These are phyloP conservation scores for Massarina eburnea DNA, from an alignment of 2,329 filamentous ascomycete species.

Conservation along the genomic window DNA sequence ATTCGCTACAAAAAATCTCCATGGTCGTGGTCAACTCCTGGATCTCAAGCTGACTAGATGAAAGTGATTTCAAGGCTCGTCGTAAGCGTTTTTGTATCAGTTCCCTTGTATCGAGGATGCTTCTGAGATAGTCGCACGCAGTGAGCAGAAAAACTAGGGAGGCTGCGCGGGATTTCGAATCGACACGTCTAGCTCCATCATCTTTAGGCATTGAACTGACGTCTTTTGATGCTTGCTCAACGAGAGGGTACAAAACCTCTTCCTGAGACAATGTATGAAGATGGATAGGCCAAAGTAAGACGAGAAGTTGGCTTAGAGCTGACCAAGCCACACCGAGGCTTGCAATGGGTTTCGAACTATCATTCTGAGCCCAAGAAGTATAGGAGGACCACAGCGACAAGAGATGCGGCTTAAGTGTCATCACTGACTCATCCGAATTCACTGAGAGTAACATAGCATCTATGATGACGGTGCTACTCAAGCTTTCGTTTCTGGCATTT, in stretches of 20 bases:
- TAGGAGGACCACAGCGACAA: slow-evolving; percentile 24
- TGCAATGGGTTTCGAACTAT: slow-evolving; percentile 17
- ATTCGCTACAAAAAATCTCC: slow-evolving; percentile 31
- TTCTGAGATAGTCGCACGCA: slow-evolving; percentile 25
- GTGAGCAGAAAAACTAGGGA: slow-evolving; percentile 32
- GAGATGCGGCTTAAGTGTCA: slow-evolving; percentile 22
- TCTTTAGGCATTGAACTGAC: slow-evolving; percentile 14
- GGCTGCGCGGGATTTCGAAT: slow-evolving; percentile 21
- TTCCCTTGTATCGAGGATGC: slow-evolving; percentile 22
- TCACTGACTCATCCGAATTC: slow-evolving; percentile 25
- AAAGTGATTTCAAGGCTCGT: slow-evolving; percentile 26
- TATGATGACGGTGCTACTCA: slow-evolving; percentile 32
- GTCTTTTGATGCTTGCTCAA: slow-evolving; percentile 29
- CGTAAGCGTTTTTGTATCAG: slow-evolving; percentile 20
- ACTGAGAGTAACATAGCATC: slow-evolving; percentile 30
- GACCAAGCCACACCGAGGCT: slow-evolving; percentile 28
- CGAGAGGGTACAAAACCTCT: slow-evolving; percentile 24
- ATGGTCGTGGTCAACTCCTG: slow-evolving; percentile 19
- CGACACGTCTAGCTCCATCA: slow-evolving; percentile 9
- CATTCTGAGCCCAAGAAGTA: slow-evolving; percentile 21
- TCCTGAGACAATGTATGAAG: slow-evolving; percentile 32
- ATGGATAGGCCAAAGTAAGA: slow-evolving; percentile 33
- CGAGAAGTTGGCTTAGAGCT: slow-evolving; percentile 29
- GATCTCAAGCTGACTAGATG: slow-evolving; percentile 12
- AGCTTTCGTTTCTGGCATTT: slow-evolving; percentile 21